Conservation (phyloP, 208 protist genomes). For the Sergeia podlipaevii region DNA sequence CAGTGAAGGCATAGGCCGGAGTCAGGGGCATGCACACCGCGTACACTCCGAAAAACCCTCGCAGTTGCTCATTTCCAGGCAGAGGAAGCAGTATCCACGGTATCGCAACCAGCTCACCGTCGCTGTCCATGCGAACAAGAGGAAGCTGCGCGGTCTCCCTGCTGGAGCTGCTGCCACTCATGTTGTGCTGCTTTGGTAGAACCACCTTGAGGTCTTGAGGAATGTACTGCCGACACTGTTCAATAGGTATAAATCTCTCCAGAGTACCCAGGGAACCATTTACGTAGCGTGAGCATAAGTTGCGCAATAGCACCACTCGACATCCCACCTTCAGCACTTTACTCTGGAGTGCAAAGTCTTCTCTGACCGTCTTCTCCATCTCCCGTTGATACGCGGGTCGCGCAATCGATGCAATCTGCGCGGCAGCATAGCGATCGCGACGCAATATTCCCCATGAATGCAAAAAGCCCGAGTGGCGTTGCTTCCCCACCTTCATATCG, state of each 20-base stretch:
- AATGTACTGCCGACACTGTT: slow-evolving; percentile 26
- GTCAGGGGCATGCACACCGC: slow-evolving; percentile 68
- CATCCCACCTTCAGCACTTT: slow-evolving; percentile 82
- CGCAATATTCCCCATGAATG: slow-evolving; percentile 2
- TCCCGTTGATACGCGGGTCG: slow-evolving; percentile 21
- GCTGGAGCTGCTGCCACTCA: background rate
- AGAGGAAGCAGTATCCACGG: slow-evolving; percentile 58
- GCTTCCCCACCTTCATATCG: no score
- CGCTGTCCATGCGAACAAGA: slow-evolving; percentile 71
- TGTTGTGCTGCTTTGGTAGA: slow-evolving; percentile 9
- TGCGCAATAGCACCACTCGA: slow-evolving; percentile 84
- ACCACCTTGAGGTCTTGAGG: slow-evolving; percentile 27
- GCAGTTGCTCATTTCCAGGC: background rate
- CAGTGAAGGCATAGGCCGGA: slow-evolving; percentile 88
- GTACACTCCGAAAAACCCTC: slow-evolving; percentile 34
- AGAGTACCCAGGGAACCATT: slow-evolving; percentile 84
- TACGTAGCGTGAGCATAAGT: slow-evolving; percentile 54
- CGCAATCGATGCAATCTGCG: slow-evolving; percentile 8
- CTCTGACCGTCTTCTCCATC: slow-evolving; percentile 26
- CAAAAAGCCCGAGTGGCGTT: no score
- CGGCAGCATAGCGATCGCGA: background rate
- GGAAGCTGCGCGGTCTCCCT: slow-evolving; percentile 23
- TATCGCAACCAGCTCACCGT: slow-evolving; percentile 59
- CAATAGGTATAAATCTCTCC: slow-evolving; percentile 37
- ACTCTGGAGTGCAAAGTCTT: slow-evolving; percentile 55